phyloP scores from a whole-genome alignment of 441 rosid species.

The Brassica hybrid region DNA sequence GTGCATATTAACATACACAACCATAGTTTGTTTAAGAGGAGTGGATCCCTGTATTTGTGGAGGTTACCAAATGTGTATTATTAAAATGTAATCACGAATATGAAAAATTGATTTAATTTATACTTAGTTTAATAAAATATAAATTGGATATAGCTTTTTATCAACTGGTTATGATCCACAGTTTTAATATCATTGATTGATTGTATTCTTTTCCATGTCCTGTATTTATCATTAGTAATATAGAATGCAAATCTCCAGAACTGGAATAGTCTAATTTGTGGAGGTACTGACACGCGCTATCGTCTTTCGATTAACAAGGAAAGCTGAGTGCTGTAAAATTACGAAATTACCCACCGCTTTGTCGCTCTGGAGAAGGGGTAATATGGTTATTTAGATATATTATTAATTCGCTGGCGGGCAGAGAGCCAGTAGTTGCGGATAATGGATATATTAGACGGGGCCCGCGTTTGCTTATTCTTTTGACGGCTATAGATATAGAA shows the following conservation, averaged over 20 bases:
- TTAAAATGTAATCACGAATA: too few relatives aligned
- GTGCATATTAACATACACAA: too few relatives aligned
- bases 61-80: too few relatives aligned
- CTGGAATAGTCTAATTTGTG: background rate
- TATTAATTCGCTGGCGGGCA: background rate
- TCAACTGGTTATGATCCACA: too few relatives aligned
- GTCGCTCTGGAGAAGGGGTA: background rate
- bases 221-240: background rate
- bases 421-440: background rate
- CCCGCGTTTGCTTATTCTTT: background rate
- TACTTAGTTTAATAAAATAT: too few relatives aligned
- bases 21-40: too few relatives aligned
- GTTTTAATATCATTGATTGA: too few relatives aligned
- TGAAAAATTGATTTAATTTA: too few relatives aligned
- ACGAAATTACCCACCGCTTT: background rate
- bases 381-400: background rate
- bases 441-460: background rate
- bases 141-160: too few relatives aligned
- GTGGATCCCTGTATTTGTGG: too few relatives aligned
- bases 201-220: too few relatives aligned
- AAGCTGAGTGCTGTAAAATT: background rate
- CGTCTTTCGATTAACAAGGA: background rate
- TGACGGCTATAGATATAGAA: background rate
- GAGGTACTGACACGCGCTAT: constrained; percentile 38
- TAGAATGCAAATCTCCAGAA: background rate